Conservation (phyloP, 169 alveolate genomes). For the Eimeria falciformis region DNA sequence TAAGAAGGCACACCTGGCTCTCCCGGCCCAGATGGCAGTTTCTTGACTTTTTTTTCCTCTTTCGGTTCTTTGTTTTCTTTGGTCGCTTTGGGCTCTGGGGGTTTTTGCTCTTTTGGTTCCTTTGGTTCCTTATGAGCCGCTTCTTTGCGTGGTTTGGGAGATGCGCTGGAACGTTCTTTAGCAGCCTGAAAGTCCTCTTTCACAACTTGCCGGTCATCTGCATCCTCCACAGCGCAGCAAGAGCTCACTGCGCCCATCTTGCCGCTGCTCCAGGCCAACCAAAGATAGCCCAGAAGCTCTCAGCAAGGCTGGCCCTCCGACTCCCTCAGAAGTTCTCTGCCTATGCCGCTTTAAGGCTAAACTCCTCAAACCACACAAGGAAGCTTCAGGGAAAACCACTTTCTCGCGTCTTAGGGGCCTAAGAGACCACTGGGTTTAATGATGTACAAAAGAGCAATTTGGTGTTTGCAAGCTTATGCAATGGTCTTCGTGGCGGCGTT, state of each 20-base stretch:
- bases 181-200: neutral
- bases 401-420: too few species aligned
- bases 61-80: neutral
- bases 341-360: too few species aligned
- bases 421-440: too few species aligned
- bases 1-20: neutral
- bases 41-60: neutral
- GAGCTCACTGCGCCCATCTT: constrained; percentile 78
- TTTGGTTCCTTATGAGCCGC: neutral
- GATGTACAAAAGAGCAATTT: too few species aligned
- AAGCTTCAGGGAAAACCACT: too few species aligned
- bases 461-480: too few species aligned
- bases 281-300: too few species aligned
- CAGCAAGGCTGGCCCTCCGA: too few species aligned
- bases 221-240: constrained; percentile 78
- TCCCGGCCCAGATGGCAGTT: neutral
- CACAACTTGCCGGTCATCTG: constrained; percentile 60
- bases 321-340: too few species aligned
- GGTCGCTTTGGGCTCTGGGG: neutral
- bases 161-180: neutral
- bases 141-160: neutral
- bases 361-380: too few species aligned
- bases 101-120: neutral
- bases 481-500: too few species aligned
- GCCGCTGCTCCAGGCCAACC: neutral